A percentile compares a stretch with the other conserved stretches of the same genome.
These are phyloP conservation scores for Rhynchospora breviuscula DNA, from an alignment of 176 grass and related monocot genomes.

Conservation along the genomic window DNA sequence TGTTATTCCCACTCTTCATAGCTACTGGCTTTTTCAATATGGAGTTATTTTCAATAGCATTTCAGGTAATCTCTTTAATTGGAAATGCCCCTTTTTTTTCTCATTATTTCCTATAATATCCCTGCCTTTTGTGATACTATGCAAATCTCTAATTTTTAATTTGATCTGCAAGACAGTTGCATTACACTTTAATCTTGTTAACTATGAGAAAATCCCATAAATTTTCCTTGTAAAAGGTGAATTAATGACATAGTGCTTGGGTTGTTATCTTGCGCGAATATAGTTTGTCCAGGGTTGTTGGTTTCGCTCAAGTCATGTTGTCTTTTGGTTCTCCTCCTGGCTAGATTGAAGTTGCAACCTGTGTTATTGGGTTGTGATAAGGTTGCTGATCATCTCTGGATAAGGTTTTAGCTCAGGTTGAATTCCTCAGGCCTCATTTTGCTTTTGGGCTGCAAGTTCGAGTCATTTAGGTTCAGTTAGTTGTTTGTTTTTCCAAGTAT, in stretches of 20 bases:
- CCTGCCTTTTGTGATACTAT: neutral
- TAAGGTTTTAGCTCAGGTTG: neutral
- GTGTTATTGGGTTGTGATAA: neutral
- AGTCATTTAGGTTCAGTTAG: neutral
- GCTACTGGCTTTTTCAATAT: slow-evolving; percentile 51
- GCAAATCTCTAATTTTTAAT: neutral
- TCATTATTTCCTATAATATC: neutral
- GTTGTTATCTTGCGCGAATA: neutral
- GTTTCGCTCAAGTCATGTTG: neutral
- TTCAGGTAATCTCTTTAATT: slow-evolving; percentile 53
- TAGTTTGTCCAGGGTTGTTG: neutral
- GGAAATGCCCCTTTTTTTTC: neutral
- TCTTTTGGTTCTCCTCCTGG: neutral
- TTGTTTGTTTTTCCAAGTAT: neutral
- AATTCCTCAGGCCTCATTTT: neutral
- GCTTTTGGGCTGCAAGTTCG: neutral
- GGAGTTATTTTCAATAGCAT: slow-evolving; percentile 51
- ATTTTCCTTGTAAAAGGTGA: neutral
- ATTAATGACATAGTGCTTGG: neutral
- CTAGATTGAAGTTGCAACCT: neutral
- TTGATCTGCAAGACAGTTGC: neutral
- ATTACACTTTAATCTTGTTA: neutral
- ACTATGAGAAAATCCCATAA: neutral
- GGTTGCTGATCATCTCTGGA: neutral
- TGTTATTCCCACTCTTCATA: slow-evolving; percentile 84